Conservation (phyloP, 2,329 filamentous ascomycete genomes). For the Coleophoma crateriformis region DNA sequence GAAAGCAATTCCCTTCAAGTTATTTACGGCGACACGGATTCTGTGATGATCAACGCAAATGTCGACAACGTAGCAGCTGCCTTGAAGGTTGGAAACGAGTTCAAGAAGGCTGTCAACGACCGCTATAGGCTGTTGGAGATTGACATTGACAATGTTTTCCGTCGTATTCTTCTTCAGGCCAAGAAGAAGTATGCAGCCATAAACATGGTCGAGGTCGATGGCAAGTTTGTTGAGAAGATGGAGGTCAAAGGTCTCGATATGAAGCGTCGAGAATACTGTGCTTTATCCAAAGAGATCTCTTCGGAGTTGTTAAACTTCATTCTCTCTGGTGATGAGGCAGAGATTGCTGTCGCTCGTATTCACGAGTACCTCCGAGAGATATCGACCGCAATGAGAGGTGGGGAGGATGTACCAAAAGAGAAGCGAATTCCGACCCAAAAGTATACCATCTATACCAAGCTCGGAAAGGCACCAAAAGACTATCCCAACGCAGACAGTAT, state of each 20-base stretch:
- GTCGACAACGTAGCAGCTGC: conserved; percentile 90
- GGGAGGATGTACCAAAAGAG: conserved; percentile 63
- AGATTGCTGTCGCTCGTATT: conserved; percentile 80
- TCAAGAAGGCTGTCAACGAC: conserved; percentile 93
- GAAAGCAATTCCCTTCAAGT: conserved; percentile 88
- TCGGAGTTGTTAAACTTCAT: conserved; percentile 88
- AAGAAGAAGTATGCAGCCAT: conserved; percentile 99
- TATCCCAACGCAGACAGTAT: conserved; percentile 93
- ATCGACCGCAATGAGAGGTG: conserved; percentile 73
- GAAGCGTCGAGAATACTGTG: conserved; percentile 95
- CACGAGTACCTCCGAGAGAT: conserved; percentile 89
- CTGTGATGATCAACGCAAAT: conserved; percentile 99
- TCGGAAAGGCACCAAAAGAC: conserved; percentile 87
- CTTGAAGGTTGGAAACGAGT: conserved; percentile 85
- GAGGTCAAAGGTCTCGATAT: conserved; percentile 98
- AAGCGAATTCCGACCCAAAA: conserved; percentile 79
- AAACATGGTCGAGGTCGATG: conserved; percentile 83
- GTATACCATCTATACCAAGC: conserved; percentile 97
- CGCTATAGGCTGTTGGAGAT: conserved; percentile 91
- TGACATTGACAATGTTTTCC: conserved; percentile 96
- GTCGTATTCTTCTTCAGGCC: conserved; percentile 85
- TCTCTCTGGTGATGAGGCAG: conserved; percentile 86
- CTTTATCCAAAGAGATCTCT: conserved; percentile 90
- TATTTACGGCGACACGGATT: conserved; percentile 98
- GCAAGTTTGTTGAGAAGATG: conserved; percentile 88